Percentiles rank a stretch among this genome's conserved stretches.
These are phyloP conservation scores for Aplosporella prunicola DNA, from an alignment of 2,329 filamentous ascomycete genomes.

Conservation along the genomic window DNA sequence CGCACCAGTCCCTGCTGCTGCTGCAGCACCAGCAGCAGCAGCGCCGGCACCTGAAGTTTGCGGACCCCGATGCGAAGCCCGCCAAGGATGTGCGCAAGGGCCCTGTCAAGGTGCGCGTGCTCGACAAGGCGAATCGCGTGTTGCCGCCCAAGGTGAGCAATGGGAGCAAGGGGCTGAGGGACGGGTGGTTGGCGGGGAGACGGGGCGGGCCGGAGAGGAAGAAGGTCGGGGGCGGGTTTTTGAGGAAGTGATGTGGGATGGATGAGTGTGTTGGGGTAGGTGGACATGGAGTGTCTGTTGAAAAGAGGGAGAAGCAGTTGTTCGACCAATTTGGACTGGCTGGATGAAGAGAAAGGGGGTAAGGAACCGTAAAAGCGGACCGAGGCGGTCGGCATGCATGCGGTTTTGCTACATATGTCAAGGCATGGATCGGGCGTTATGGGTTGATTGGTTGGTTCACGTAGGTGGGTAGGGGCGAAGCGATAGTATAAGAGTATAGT, in stretches of 20 bases:
- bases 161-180: constrained; percentile 25
- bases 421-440: too few species aligned
- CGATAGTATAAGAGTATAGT: too few species aligned
- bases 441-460: too few species aligned
- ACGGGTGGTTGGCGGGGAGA: constrained; percentile 35
- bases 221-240: constrained; percentile 21
- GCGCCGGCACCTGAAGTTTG: constrained; percentile 39
- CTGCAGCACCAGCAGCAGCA: constrained; percentile 35
- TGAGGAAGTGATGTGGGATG: constrained; percentile 18
- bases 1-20: constrained; percentile 15
- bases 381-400: too few species aligned
- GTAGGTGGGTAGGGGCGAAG: too few species aligned
- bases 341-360: too few species aligned
- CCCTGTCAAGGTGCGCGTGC: constrained; percentile 40
- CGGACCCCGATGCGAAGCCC: constrained; percentile 38
- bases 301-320: too few species aligned
- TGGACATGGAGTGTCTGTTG: too few species aligned
- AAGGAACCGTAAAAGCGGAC: too few species aligned
- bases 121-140: constrained; percentile 34
- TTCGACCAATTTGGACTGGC: too few species aligned
- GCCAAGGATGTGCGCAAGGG: constrained; percentile 43
- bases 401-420: too few species aligned
- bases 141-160: constrained; percentile 35
- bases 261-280: too few species aligned
- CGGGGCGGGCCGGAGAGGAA: constrained; percentile 22